Evolutionary conservation across 768 basidiomycete species (phyloP), one percentile per base, ranked within the genome.

Genomic region (Leucocoprinus sp.): DNA sequence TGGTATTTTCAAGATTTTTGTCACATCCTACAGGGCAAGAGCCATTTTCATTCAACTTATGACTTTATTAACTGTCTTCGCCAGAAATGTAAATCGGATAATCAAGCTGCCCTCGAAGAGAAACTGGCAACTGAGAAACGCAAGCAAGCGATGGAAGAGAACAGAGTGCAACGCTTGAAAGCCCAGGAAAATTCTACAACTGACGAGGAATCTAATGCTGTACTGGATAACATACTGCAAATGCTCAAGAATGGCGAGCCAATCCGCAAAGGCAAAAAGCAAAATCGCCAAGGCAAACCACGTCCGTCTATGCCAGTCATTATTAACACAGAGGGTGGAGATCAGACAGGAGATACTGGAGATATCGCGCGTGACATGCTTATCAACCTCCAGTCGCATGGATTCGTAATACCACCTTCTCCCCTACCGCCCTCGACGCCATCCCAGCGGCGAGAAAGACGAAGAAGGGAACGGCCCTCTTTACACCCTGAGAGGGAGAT

Each of bases 1-100:
- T 65, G 91, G 82, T 9, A 82, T 95, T 55, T 97, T 98, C 77
- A 93, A 96, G 67, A 96, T 90, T 1, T 99, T 99, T 56, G 77
- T 93, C 21, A 93, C 84, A 0, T 95, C 93, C 2, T 99, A 93
- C 64, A 83, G 72, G 74, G 88, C 88, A 52, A 47, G 71, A 59
- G 23, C 29, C 43, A 29, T 24, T 45, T 26, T 19, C 8, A 36
- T 51, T 42, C 8, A 24, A 15, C 35, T 11, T 27, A 18, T 8
- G 5, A 23, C 18, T 21, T 17, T 42, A 23, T 37, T 44, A 15
- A 19, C n/a, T 8, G 14, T 11, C 29, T 5, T 33, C 11, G 45
- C 3, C 54, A 93, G 92, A 93, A 92, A 86, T 93, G 89, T 61
- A 85, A 85, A 60, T 47, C 60, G 12, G 87, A 93, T 31, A 96